Percentiles rank a stretch among this genome's conserved stretches.
Evolutionary conservation across 345 rosid species (phyloP).

Genomic region (Eucalyptus tenuipes): DNA sequence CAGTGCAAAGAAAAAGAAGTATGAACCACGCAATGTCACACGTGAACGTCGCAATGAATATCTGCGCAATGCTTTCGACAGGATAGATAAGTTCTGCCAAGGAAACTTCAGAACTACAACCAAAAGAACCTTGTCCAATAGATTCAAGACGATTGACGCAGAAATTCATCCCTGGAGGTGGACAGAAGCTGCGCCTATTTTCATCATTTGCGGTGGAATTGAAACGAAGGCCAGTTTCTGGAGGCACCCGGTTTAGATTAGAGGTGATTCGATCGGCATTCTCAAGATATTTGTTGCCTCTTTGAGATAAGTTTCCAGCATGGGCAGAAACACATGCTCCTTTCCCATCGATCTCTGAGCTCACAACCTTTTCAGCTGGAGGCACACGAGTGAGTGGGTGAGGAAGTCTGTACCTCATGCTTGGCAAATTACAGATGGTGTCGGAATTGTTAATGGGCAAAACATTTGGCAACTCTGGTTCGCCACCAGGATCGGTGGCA

Average conservation of each 20-base stretch:
- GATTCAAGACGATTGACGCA: conserved; percentile 63
- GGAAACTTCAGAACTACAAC: conserved; percentile 31
- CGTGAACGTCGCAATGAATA: conserved; percentile 86
- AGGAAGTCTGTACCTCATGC: background rate
- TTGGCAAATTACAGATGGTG: background rate
- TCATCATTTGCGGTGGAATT: conserved; percentile 1
- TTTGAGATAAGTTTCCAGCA: conserved; percentile 1
- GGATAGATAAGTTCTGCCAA: conserved; percentile 76
- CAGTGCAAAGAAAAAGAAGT: background rate
- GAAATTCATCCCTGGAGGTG: conserved; percentile 47
- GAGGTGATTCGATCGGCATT: background rate
- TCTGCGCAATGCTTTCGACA: conserved; percentile 38
- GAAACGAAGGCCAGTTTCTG: background rate
- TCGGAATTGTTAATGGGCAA: background rate
- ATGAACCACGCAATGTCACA: conserved; percentile 68
- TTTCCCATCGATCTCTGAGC: background rate
- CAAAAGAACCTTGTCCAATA: conserved; percentile 19
- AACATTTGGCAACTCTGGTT: conserved; percentile 1
- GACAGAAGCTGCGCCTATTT: background rate
- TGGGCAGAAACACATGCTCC: background rate
- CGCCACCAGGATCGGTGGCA: background rate
- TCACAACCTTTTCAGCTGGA: background rate
- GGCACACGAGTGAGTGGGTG: background rate
- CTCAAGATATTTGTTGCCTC: background rate
- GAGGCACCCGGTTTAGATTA: background rate